Percentiles rank a stretch among this genome's conserved stretches.
phyloP scores from a whole-genome alignment of 2,329 filamentous ascomycete species.

The Dryadomyces quercivorus region DNA sequence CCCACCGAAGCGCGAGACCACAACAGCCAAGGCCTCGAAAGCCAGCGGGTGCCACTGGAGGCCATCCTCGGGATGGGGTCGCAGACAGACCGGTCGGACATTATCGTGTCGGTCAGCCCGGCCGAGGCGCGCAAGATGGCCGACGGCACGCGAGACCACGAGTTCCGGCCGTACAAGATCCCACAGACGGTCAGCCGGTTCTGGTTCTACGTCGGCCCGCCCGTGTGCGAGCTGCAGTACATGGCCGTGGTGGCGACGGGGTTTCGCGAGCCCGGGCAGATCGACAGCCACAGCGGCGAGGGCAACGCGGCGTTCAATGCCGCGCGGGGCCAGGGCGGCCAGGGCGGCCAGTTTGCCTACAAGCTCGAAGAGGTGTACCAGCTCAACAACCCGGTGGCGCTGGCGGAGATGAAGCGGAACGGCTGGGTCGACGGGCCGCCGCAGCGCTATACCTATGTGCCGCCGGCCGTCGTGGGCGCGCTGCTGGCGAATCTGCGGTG shows the following conservation, averaged over 20 bases:
- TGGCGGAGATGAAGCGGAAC: constrained; percentile 37
- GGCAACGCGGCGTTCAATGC: constrained; percentile 41
- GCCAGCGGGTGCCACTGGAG: constrained; percentile 39
- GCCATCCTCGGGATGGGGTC: constrained; percentile 34
- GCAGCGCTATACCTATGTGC: constrained; percentile 39
- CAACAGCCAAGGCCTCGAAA: constrained; percentile 25
- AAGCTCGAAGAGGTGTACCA: constrained; percentile 46
- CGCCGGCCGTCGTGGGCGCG: constrained; percentile 43
- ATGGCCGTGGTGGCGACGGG: constrained; percentile 42
- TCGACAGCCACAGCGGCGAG: constrained; percentile 28
- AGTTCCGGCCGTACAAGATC: constrained; percentile 44
- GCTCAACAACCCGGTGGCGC: constrained; percentile 45
- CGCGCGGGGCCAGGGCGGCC: too few species aligned
- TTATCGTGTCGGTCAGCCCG: constrained; percentile 38
- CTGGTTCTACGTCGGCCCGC: constrained; percentile 46
- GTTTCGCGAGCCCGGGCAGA: constrained; percentile 31
- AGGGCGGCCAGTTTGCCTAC: constrained; percentile 32
- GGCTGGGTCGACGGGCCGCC: constrained; percentile 39
- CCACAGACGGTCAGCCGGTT: constrained; percentile 43
- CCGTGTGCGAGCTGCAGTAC: constrained; percentile 38
- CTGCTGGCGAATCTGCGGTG: constrained; percentile 45
- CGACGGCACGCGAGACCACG: constrained; percentile 36
- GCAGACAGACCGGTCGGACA: constrained; percentile 37
- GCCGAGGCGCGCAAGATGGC: constrained; percentile 36
- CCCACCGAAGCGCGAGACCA: background rate